Evolutionary conservation across 352 stramenopile genomes (phyloP).

Genomic region (Phytophthora tubulina): DNA sequence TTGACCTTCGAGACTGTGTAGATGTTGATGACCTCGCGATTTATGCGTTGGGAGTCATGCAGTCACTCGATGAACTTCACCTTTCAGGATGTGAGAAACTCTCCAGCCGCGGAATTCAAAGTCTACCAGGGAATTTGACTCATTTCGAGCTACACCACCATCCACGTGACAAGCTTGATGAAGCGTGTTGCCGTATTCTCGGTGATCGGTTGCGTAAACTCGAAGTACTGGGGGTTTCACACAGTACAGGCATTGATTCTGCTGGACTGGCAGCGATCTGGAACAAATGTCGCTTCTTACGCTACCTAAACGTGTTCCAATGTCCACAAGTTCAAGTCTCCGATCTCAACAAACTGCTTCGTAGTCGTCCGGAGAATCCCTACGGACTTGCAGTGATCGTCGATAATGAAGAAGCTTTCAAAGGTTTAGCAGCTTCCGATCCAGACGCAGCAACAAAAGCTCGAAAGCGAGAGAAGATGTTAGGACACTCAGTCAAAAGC

Average conservation of each 20-base stretch:
- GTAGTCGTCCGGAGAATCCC: slow-evolving; percentile 49
- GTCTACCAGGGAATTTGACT: slow-evolving; percentile 50
- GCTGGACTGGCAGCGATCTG: slow-evolving; percentile 43
- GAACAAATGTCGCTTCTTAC: slow-evolving; percentile 50
- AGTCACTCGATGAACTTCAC: slow-evolving; percentile 56
- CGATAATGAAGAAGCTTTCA: slow-evolving; percentile 50
- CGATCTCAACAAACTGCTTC: slow-evolving; percentile 43
- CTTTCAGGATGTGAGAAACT: slow-evolving; percentile 51
- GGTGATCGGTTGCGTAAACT: slow-evolving; percentile 42
- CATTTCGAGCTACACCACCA: slow-evolving; percentile 49
- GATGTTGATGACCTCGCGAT: slow-evolving; percentile 68
- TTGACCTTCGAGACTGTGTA: slow-evolving; percentile 66
- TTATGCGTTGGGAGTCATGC: slow-evolving; percentile 71
- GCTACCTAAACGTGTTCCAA: slow-evolving; percentile 61
- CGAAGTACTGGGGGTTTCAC: slow-evolving; percentile 55
- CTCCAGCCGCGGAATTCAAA: slow-evolving; percentile 52
- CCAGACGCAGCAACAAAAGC: slow-evolving; percentile 43
- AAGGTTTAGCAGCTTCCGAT: slow-evolving; percentile 56
- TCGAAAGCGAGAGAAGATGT: slow-evolving; percentile 48
- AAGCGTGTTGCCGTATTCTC: slow-evolving; percentile 42
- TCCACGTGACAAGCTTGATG: slow-evolving; percentile 42
- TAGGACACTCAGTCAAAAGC: slow-evolving; percentile 20
- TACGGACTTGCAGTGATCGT: slow-evolving; percentile 68
- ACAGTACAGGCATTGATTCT: slow-evolving; percentile 42
- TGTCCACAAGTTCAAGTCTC: slow-evolving; percentile 42